These are phyloP conservation scores for Nematodospora anomalae DNA, from an alignment of 1,139 yeast genomes.

Conservation along the genomic window DNA sequence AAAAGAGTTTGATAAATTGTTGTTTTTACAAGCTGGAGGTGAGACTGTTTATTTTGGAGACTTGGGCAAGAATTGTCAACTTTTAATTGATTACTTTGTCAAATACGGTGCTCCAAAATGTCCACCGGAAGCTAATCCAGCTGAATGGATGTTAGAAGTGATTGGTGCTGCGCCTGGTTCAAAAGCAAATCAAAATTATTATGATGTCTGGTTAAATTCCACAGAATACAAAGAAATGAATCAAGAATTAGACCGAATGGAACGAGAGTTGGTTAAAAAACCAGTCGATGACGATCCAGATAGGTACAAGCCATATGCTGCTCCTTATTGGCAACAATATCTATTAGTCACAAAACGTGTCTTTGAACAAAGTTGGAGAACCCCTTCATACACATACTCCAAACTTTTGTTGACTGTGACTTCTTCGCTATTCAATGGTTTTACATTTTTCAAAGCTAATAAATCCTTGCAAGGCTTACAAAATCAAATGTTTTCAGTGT, in stretches of 20 bases:
- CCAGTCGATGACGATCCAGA: slow-evolving; percentile 25
- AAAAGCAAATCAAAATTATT: slow-evolving; percentile 35
- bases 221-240: slow-evolving; percentile 26
- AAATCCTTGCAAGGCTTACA: slow-evolving; percentile 39
- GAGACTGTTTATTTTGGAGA: slow-evolving; percentile 68
- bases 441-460: slow-evolving; percentile 36
- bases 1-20: slow-evolving; percentile 34
- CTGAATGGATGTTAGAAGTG: slow-evolving; percentile 59
- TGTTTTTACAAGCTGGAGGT: slow-evolving; percentile 47
- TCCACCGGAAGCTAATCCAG: slow-evolving; percentile 48
- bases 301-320: slow-evolving; percentile 21
- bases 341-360: slow-evolving; percentile 24
- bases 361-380: slow-evolving; percentile 43
- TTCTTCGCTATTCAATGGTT: slow-evolving; percentile 49
- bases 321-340: slow-evolving; percentile 23
- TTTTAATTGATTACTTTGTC: slow-evolving; percentile 56
- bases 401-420: slow-evolving; percentile 35
- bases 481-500: slow-evolving; percentile 51
- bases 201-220: slow-evolving; percentile 36
- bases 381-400: slow-evolving; percentile 38
- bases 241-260: slow-evolving; percentile 29
- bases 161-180: slow-evolving; percentile 46
- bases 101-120: slow-evolving; percentile 50
- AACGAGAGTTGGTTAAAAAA: slow-evolving; percentile 25
- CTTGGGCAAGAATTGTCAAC: slow-evolving; percentile 52